Evolutionary conservation across 2,329 filamentous ascomycete genomes (phyloP).

Genomic region (Colletotrichum higginsianum): DNA sequence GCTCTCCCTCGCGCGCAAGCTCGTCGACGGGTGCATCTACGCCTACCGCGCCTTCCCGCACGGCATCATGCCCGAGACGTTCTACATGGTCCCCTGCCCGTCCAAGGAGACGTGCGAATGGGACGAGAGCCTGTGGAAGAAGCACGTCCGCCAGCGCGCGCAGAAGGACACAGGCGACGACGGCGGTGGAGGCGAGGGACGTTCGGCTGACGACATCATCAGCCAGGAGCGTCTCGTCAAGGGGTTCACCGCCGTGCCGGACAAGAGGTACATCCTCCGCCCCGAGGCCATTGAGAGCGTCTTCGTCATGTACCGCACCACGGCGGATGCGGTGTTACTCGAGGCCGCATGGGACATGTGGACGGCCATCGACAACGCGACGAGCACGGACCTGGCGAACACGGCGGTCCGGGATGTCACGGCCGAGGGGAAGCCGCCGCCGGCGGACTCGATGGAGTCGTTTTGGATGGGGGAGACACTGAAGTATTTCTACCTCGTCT

Average conservation of each 20-base stretch:
- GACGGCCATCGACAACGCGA: conserved; percentile 64
- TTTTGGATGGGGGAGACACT: conserved; percentile 50
- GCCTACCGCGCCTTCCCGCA: conserved; percentile 68
- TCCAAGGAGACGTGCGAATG: conserved; percentile 47
- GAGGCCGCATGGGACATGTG: conserved; percentile 77
- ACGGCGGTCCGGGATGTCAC: conserved; percentile 68
- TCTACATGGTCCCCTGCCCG: conserved; percentile 62
- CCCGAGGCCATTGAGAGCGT: conserved; percentile 79
- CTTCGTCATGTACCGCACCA: conserved; percentile 76
- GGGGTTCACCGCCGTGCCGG: conserved; percentile 48
- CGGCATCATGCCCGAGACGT: conserved; percentile 73
- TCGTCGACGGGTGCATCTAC: conserved; percentile 72
- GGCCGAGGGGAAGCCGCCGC: conserved; percentile 48
- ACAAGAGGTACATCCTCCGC: conserved; percentile 66
- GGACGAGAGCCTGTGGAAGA: conserved; percentile 52
- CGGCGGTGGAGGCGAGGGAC: conserved; percentile 29
- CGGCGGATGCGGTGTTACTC: conserved; percentile 66
- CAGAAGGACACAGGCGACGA: conserved; percentile 47
- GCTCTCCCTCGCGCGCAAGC: conserved; percentile 61
- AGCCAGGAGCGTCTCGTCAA: conserved; percentile 45
- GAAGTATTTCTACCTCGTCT: conserved; percentile 62
- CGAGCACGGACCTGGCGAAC: conserved; percentile 65
- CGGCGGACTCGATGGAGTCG: conserved; percentile 74
- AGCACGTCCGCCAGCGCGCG: conserved; percentile 46
- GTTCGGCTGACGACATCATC: conserved; percentile 47